Conservation (phyloP, 2,329 filamentous ascomycete species). For the Camillea tinctor region DNA sequence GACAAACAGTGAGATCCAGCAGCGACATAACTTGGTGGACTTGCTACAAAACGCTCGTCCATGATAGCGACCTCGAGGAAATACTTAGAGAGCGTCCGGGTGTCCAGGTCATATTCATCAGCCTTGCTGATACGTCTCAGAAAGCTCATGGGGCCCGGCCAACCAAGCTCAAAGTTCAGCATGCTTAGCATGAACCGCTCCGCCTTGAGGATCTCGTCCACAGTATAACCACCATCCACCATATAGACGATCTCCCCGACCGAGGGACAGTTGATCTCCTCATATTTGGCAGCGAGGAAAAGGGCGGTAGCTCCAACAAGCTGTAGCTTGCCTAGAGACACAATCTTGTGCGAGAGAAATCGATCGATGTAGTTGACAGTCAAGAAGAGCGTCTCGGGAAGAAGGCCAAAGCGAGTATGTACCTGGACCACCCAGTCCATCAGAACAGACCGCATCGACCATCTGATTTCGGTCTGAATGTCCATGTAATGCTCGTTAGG, state of each 20-base stretch:
- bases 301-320: slow-evolving; percentile 94
- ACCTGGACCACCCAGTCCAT: slow-evolving; percentile 99
- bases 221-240: slow-evolving; percentile 88
- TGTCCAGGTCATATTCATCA: slow-evolving; percentile 95
- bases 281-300: slow-evolving; percentile 95
- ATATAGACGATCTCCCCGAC: slow-evolving; percentile 96
- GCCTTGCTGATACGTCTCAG: slow-evolving; percentile 95
- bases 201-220: slow-evolving; percentile 92
- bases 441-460: slow-evolving; percentile 96
- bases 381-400: slow-evolving; percentile 93
- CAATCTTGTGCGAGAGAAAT: slow-evolving; percentile 90
- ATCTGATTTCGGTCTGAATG: slow-evolving; percentile 93
- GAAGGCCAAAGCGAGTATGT: slow-evolving; percentile 83
- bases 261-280: slow-evolving; percentile 97
- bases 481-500: slow-evolving; percentile 97
- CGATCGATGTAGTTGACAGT: slow-evolving; percentile 97
- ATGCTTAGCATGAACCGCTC: slow-evolving; percentile 98
- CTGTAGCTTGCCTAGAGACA: slow-evolving; percentile 92
- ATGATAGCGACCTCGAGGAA: slow-evolving; percentile 96
- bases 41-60: slow-evolving; percentile 95
- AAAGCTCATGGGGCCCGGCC: slow-evolving; percentile 99
- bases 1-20: slow-evolving; percentile 92
- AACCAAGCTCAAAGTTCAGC: slow-evolving; percentile 92
- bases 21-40: slow-evolving; percentile 84
- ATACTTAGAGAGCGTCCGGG: slow-evolving; percentile 93